Base-by-base conservation (phyloP, 106 monocot species). In the Dendrobium catenatum region DNA sequence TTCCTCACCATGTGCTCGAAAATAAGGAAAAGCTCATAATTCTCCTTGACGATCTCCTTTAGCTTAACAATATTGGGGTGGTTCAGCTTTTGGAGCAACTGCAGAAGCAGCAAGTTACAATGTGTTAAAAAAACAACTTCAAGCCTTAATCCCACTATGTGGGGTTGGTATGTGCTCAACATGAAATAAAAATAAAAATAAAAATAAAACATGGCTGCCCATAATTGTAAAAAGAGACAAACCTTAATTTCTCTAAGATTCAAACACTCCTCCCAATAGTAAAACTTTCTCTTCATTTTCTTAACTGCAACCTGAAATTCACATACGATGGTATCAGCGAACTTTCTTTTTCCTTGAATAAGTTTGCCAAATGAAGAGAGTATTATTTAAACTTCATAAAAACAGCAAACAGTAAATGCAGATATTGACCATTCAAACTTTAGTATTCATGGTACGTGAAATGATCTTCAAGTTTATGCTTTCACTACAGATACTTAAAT, bases 241-340 rank as follows among this genome's bases (percentile, higher is more conserved):
- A 91, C 95, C 91, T 93, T 91, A 70, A 93, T 86, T 85, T 95
- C 95, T 24, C 93, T 87, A 3, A 93, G 86, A 88, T 88, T 93
- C 81, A 88, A 85, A 37, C 93, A 91, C 31, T 90, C 89, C 37
- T 95, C 93, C 93, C 89, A 95, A 37, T 31, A 89, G 73, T 86
- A 89, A 61, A 89, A 95, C 49, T 92, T 95, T 78, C 90, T 90
- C 80, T 92, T 95, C 90, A 95, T 93, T 84, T 89, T 95, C 85
- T 95, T 95, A 27, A 95, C 77, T 43, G 95, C 95, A 91, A 95
- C 95, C 95, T 95, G 83, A 42, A 79, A 80, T 58, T 17, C 18
- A 75, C 15, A 42, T n/a, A 43, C 33, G 47, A 55, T 5, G 8
- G 15, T 5, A 51, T 55, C 37, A 42, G 41, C 42, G 8, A 61